Base-by-base conservation (phyloP, 441 rosid genomes). In the Raphanus hybrid region DNA sequence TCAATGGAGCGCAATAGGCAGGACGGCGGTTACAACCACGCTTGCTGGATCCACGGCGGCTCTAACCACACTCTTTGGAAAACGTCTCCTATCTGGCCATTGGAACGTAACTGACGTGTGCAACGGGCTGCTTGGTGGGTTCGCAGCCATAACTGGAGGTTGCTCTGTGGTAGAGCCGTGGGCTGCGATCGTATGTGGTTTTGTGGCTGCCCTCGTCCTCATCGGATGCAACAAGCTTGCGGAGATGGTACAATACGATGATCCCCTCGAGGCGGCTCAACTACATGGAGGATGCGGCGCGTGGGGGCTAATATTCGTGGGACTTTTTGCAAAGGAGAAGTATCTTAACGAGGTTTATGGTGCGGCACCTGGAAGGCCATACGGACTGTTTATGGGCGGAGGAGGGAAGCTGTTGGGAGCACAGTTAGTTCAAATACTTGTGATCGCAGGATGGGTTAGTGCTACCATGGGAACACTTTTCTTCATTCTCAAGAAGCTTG, bases 41-140 rank as follows among this genome's bases (percentile, higher is more conserved):
- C 69, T 92, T 15, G 90, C 98, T 0, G 98, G 97, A 3, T 90
- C 87, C 79, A 88, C 94, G 0, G 97, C 95, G 0, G 98, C 98
- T 6, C 67, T 92, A 27, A 90, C 98, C 4, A 91, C 97, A 0
- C 90, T 92, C 5, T 91, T 92, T 1, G 90, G 89, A 2, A 92
- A 91, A 75, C 81, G 95, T 4, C 70, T 91, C 11, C n/a, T 92
- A 8, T 87, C 92, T 0, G 92, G 93, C 8, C 98, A 91, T 32
- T 92, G 98, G 98, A 91, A 92, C 58, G 93, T 90, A 20, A 90
- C 91, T 0, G 97, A 92, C 34, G 97, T 92, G 5, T 92, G 98
- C 68, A 92, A 90, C 20, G 97, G 97, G 1, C 75, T 91, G 34
- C 90, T 91, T 2, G 98, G 98, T 1, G 97, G 98, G n/a, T 90